Evolutionary conservation across 2,329 filamentous ascomycete genomes (phyloP).

Genomic region (Cladosporium sp.): DNA sequence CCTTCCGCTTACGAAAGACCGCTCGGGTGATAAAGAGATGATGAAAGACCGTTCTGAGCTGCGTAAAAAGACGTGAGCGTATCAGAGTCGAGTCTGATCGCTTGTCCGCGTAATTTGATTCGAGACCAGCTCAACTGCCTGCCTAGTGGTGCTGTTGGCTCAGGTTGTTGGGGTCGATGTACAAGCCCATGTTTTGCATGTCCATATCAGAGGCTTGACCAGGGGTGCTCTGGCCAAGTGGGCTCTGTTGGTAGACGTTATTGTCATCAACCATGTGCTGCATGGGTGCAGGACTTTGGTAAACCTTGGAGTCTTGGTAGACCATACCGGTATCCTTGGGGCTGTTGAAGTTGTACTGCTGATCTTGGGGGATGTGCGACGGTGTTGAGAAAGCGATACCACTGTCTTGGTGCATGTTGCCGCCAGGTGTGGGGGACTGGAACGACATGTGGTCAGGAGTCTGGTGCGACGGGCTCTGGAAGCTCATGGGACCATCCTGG

Average conservation of each 20-base stretch:
- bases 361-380: constrained; percentile 35
- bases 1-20: not conserved
- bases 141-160: constrained; percentile 29
- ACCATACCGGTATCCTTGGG: constrained; percentile 41
- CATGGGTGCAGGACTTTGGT: constrained; percentile 42
- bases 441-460: constrained; percentile 35
- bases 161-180: constrained; percentile 47
- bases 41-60: constrained; percentile 20
- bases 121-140: constrained; percentile 16
- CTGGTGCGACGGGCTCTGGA: constrained; percentile 35
- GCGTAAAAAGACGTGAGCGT: constrained; percentile 18
- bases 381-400: constrained; percentile 42
- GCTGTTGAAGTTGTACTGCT: constrained; percentile 35
- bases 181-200: constrained; percentile 51
- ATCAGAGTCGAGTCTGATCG: not conserved
- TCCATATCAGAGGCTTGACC: constrained; percentile 36
- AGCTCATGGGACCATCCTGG: constrained; percentile 31
- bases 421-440: constrained; percentile 35
- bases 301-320: constrained; percentile 47
- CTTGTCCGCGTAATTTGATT: constrained; percentile 10
- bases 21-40: constrained; percentile 15
- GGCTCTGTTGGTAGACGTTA: constrained; percentile 37
- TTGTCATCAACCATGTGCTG: constrained; percentile 37
- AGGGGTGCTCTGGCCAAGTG: constrained; percentile 42
- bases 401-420: constrained; percentile 40